These are phyloP conservation scores for Coemansia sp. DNA, from an alignment of 192 early-diverging fungal species.

Conservation along the genomic window DNA sequence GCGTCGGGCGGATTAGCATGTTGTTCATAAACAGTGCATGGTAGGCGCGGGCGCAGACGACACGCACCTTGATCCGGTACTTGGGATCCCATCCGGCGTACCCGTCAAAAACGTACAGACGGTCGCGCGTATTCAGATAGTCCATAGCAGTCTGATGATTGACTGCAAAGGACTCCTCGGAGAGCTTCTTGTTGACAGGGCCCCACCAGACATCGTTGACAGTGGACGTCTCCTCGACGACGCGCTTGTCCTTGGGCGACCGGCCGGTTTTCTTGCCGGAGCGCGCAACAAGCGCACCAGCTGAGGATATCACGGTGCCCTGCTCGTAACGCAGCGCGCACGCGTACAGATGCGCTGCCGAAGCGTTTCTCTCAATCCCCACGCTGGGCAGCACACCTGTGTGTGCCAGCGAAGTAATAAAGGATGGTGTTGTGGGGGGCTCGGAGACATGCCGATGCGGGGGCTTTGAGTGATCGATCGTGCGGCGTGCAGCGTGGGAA, in stretches of 20 bases:
- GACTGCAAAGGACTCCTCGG: constrained; percentile 74
- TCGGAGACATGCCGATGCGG: not conserved
- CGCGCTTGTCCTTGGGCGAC: constrained; percentile 93
- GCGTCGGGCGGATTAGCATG: constrained; percentile 96
- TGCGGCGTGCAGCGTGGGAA: constrained; percentile 8
- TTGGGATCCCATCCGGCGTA: constrained; percentile 99
- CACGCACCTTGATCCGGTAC: constrained; percentile 96
- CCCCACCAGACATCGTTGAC: constrained; percentile 96
- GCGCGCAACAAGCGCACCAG: constrained; percentile 86
- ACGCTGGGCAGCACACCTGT: constrained; percentile 1
- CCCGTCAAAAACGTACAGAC: constrained; percentile 95
- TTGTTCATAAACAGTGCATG: constrained; percentile 98
- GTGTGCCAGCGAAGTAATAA: constrained; percentile 7
- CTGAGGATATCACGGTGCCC: constrained; percentile 84
- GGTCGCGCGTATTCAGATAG: constrained; percentile 92
- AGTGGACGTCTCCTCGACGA: constrained; percentile 86
- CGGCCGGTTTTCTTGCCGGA: constrained; percentile 93
- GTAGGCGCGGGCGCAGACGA: constrained; percentile 93
- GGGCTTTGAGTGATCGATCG: not conserved
- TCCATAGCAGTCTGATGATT: constrained; percentile 95
- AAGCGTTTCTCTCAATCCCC: constrained; percentile 61
- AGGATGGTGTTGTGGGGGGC: not conserved
- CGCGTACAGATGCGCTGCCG: constrained; percentile 81
- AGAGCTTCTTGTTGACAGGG: constrained; percentile 92
- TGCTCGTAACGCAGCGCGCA: constrained; percentile 80